Percentiles rank a stretch among this genome's conserved stretches.
Evolutionary conservation across 164 flowering plant genomes (phyloP).

Genomic region (Piper longum): DNA sequence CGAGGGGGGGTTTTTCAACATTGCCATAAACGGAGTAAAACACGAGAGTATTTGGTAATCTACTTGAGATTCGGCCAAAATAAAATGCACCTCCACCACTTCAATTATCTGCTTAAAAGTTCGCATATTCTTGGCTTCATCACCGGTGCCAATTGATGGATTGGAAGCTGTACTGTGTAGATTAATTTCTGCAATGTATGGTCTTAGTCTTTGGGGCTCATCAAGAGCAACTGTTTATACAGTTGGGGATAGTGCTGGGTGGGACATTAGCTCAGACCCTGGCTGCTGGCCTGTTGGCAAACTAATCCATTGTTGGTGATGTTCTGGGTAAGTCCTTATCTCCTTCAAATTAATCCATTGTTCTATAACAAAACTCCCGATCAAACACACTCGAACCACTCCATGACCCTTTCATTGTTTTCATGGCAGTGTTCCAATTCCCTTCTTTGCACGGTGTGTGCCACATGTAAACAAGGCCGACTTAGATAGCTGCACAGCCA

Average conservation of each 20-base stretch:
- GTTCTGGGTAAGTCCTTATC: slow-evolving; percentile 14
- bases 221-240: slow-evolving; percentile 15
- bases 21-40: too few relatives aligned
- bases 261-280: slow-evolving; percentile 25
- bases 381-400: too few relatives aligned
- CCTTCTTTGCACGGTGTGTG: slow-evolving; percentile 37
- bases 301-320: slow-evolving; percentile 15
- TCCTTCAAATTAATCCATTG: background rate
- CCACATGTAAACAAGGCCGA: slow-evolving; percentile 18
- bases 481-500: slow-evolving; percentile 23
- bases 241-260: slow-evolving; percentile 21
- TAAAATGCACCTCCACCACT: too few relatives aligned
- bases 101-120: too few relatives aligned
- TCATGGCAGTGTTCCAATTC: slow-evolving; percentile 48
- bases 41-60: too few relatives aligned
- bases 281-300: slow-evolving; percentile 17
- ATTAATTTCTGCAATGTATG: background rate
- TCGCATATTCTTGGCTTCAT: too few relatives aligned
- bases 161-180: too few relatives aligned
- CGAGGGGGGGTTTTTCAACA: too few relatives aligned
- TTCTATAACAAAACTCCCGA: too few relatives aligned
- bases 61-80: too few relatives aligned
- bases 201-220: slow-evolving; percentile 2
- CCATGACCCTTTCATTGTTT: background rate
- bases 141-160: too few relatives aligned